phyloP scores from a whole-genome alignment of 495 filamentous ascomycete genomes.

The Penicillium taxi region DNA sequence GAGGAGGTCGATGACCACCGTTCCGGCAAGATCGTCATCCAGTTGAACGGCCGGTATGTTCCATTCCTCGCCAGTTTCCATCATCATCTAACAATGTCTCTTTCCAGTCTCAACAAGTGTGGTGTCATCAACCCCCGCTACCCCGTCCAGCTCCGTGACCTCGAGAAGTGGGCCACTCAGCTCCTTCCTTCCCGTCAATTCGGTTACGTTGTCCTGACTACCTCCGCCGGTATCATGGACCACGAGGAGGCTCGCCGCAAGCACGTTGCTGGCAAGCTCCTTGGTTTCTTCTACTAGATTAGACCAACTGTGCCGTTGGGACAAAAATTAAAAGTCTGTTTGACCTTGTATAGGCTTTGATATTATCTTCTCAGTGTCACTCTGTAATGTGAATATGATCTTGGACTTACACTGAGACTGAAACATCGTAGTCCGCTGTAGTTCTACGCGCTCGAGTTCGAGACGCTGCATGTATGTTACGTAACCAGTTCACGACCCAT shows the following conservation, averaged over 20 bases:
- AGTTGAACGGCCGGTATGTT: conserved; percentile 70
- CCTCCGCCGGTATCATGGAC: conserved; percentile 98
- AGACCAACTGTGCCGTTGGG: too few species aligned
- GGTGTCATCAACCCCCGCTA: conserved; percentile 98
- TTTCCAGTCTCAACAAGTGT: conserved; percentile 92
- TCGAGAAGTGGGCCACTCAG: conserved; percentile 99
- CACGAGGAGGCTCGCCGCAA: conserved; percentile 98
- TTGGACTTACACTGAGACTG: too few species aligned
- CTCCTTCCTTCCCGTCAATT: conserved; percentile 98
- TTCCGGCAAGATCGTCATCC: conserved; percentile 95
- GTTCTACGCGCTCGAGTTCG: too few species aligned
- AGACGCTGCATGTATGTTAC: too few species aligned
- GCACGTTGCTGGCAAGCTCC: conserved; percentile 93
- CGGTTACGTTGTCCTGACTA: conserved; percentile 97
- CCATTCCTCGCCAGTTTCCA: neutral
- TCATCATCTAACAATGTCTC: conserved; percentile 1
- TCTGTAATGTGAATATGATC: too few species aligned
- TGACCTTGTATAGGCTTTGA: too few species aligned
- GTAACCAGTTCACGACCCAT: too few species aligned
- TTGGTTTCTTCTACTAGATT: conserved; percentile 94
- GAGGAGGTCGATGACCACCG: conserved; percentile 99
- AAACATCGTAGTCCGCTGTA: too few species aligned
- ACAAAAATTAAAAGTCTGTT: too few species aligned
- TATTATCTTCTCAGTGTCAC: too few species aligned
- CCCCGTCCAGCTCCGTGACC: conserved; percentile 93